These are phyloP conservation scores for Pseudotulostoma volvatum DNA, from an alignment of 495 filamentous ascomycete species.

Conservation along the genomic window DNA sequence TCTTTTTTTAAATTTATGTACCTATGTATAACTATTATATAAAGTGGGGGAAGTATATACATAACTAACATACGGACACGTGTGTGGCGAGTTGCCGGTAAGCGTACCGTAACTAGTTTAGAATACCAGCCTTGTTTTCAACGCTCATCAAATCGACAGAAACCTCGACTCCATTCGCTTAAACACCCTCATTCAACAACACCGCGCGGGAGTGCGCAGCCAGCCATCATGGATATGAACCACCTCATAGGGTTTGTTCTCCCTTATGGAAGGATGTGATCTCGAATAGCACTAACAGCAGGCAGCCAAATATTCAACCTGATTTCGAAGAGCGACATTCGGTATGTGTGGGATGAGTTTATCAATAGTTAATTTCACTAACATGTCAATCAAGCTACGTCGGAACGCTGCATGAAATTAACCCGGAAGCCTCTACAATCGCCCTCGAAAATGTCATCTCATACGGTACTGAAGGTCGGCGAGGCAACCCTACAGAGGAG, in stretches of 20 bases:
- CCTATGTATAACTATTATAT: no score
- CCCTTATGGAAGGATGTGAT: conserved; percentile 20
- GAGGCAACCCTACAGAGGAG: conserved; percentile 58
- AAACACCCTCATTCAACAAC: conserved; percentile 1
- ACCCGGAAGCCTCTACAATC: conserved; percentile 88
- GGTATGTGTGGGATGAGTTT: conserved; percentile 34
- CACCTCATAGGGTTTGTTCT: conserved; percentile 36
- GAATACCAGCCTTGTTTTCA: no score
- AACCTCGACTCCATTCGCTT: conserved; percentile 5
- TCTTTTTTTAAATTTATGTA: conserved; percentile 4
- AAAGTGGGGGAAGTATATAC: no score
- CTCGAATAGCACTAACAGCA: conserved; percentile 30
- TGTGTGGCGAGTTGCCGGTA: no score
- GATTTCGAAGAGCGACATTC: conserved; percentile 95
- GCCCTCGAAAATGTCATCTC: conserved; percentile 90
- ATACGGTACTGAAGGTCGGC: conserved; percentile 83
- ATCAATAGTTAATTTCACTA: background rate
- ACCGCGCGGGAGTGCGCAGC: conserved; percentile 21
- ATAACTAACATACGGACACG: no score
- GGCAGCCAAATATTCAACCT: conserved; percentile 41
- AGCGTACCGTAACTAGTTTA: no score
- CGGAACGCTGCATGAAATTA: conserved; percentile 92
- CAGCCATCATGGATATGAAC: conserved; percentile 36
- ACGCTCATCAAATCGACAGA: no score
- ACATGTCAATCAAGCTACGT: conserved; percentile 53